Evolutionary conservation across 441 rosid species (phyloP).

Genomic region (Rhodomyrtus psidioides): DNA sequence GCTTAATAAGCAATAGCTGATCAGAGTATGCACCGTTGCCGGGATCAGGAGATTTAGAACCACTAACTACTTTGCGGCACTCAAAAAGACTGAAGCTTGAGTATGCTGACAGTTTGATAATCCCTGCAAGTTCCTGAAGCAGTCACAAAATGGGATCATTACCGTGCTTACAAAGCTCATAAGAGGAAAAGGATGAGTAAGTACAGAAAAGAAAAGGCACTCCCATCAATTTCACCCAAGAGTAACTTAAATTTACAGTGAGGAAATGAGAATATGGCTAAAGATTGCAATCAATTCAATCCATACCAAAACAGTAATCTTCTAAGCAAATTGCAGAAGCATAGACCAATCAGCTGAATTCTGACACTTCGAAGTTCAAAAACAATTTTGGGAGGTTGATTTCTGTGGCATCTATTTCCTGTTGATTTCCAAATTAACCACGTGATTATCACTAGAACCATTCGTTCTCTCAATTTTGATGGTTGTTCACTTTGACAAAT

Average conservation of each 20-base stretch:
- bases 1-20: conserved; percentile 7
- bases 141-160: background rate
- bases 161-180: background rate
- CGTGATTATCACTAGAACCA: background rate
- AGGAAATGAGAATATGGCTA: background rate
- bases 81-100: conserved; percentile 96
- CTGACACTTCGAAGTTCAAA: background rate
- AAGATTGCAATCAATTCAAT: background rate
- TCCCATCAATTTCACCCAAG: background rate
- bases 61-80: conserved; percentile 87
- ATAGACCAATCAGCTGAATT: background rate
- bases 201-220: background rate
- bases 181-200: background rate
- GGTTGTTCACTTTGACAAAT: background rate
- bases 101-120: conserved; percentile 80
- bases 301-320: background rate
- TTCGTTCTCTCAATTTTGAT: background rate
- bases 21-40: conserved; percentile 55
- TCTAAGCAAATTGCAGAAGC: background rate
- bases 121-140: conserved; percentile 92
- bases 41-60: conserved; percentile 82
- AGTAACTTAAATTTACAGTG: background rate
- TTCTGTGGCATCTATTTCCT: background rate
- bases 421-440: background rate
- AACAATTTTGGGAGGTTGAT: background rate